phyloP scores from a whole-genome alignment of 1,284 basidiomycete genomes.

The Ustilago nuda region DNA sequence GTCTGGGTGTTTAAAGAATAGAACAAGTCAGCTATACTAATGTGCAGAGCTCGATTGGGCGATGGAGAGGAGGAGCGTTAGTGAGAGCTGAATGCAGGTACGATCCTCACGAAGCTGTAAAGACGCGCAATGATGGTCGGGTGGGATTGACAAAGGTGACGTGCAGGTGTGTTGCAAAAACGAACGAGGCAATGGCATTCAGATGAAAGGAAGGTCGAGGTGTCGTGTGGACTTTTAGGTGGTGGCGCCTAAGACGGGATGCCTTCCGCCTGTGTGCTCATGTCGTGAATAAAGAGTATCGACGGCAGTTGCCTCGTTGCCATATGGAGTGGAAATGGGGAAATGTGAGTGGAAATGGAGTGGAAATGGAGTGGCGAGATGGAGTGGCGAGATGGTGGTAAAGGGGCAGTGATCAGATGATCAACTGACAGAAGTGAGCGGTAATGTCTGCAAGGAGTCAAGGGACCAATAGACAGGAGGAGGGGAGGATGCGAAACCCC shows the following conservation, averaged over 20 bases:
- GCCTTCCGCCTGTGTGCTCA: background rate
- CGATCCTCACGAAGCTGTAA: too few relatives aligned
- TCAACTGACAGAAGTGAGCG: background rate
- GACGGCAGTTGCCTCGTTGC: background rate
- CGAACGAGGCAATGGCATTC: background rate
- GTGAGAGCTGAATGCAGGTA: too few relatives aligned
- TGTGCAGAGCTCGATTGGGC: background rate
- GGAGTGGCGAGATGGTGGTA: background rate
- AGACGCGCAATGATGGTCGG: too few relatives aligned
- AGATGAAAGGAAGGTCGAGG: background rate
- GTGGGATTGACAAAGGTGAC: background rate
- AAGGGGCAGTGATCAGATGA: background rate
- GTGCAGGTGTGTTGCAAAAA: background rate
- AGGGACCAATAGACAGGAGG: background rate
- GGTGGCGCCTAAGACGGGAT: background rate
- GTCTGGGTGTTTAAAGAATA: background rate
- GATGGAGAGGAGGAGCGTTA: background rate
- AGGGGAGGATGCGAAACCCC: background rate
- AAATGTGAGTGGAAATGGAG: too few relatives aligned
- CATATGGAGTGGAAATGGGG: background rate
- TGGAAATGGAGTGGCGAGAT: background rate
- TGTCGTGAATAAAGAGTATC: background rate
- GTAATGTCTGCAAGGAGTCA: background rate
- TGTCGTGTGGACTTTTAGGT: background rate
- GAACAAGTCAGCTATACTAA: background rate